phyloP scores from a whole-genome alignment of 2,329 filamentous ascomycete genomes.

The Cladosporium austrohemisphaericum region DNA sequence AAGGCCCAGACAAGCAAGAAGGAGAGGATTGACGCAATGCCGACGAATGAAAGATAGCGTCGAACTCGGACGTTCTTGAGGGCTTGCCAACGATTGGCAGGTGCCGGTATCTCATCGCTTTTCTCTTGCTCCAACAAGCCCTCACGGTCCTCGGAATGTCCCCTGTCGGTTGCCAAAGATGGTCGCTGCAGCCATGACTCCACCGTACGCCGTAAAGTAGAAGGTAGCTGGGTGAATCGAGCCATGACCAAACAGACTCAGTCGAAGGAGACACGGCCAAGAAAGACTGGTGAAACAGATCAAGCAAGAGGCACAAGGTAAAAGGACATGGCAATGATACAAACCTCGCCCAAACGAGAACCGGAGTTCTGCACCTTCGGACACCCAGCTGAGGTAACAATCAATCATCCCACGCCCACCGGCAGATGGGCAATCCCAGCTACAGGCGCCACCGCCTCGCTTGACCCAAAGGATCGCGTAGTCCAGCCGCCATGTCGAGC shows the following conservation, averaged over 20 bases:
- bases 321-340: too few species aligned
- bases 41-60: background rate
- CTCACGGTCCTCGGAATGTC: background rate
- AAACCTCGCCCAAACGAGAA: too few species aligned
- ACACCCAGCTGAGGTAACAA: too few species aligned
- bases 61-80: background rate
- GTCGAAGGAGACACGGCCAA: background rate
- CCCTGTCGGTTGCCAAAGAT: background rate
- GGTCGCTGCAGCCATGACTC: background rate
- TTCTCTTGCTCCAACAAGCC: constrained; percentile 5
- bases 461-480: too few species aligned
- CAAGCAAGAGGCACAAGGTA: too few species aligned
- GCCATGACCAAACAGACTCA: background rate
- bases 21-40: background rate
- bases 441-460: too few species aligned
- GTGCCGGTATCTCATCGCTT: background rate
- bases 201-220: background rate
- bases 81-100: background rate
- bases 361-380: too few species aligned
- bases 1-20: background rate
- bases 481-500: too few species aligned
- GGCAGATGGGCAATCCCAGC: too few species aligned
- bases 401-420: too few species aligned
- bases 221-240: background rate
- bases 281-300: background rate